Evolutionary conservation across 106 monocot species (phyloP), one percentile per base, ranked within the genome.

Genomic region (Narthecium ossifragum): DNA sequence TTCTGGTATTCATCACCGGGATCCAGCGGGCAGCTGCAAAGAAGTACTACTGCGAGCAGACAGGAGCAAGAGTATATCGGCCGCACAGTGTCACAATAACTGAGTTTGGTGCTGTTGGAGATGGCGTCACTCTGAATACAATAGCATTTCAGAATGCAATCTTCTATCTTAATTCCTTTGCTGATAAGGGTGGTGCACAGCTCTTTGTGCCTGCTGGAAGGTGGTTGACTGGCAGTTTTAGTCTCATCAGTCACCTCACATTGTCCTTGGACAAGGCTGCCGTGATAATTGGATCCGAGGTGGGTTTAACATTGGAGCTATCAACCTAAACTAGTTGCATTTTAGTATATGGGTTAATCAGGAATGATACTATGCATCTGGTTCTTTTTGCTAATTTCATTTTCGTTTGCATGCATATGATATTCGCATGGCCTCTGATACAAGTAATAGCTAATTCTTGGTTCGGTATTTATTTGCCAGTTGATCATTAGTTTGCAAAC

Each of bases 111-210:
- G 85, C 74, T 1, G 77, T 86, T 8, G 85, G 85, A 28, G 85
- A 86, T 65, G 85, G 85, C 17, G 61, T 71, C 48, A 81, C 85
- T 17, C 66, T 86, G 23, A 86, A 86, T 58, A 85, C 85, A 11
- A 80, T 77, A 57, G 80, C 85, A 34, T 85, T 85, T 59, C 80
- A 77, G 51, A 87, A 87, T 66, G 87, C 82, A 5, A 72, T 87
- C 4, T 87, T 79, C 49, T 82, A 82, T 41, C 82, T 87, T 38
- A 63, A 78, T 26, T 78, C 78, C 0, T 78, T 82, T 59, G 71
- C 75, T 50, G 78, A 78, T 51, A 82, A 82, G 39, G 87, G 87
- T 7, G 87, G 87, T 12, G 82, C 87, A 4, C 78, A 79, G 66
- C 87, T 87, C 60, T 82, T 78, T 56, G 82, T 87, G 17, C 87